Base-by-base conservation (phyloP, 768 basidiomycete genomes). In the Suillus lakei region DNA sequence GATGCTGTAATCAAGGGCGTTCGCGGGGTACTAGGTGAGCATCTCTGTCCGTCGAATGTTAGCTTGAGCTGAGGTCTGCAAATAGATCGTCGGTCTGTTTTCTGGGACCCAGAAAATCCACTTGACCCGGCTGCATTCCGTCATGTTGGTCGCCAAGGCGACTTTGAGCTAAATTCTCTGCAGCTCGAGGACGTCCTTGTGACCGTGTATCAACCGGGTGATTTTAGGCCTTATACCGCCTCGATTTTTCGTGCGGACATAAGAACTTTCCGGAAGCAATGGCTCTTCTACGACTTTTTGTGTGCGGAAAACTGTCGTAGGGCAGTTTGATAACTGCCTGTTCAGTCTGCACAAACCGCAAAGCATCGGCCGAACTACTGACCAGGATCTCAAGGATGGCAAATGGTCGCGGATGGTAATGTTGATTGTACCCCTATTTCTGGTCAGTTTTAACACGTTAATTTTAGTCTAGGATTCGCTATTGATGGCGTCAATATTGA, bases 401-500 rank as follows among this genome's bases (percentile, higher is more conserved):
- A 86, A 90, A 65, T 96, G 95, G 91, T 89, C 88, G 12, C 85
- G 93, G 60, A 95, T 98, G 95, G 96, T 95, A 66, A 72, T 85
- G 71, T 34, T 51, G n/a, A 60, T 26, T n/a, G 63, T n/a, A 32
- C 36, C 44, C 59, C n/a, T 39, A 39, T 28, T 7, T 38, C 32
- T 34, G 58, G 26, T 50, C 53, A 58, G 16, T 48, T 36, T 64
- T 51, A 67, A 30, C 63, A 23, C 3, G 7, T 36, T 43, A 36
- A 46, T 43, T 62, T 26, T 69, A 97, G 96, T 93, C 96, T 8
- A 92, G 98, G 60, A 91, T 99, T 73, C 88, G 98, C 18, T n/a
- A 96, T 99, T 63, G 98, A 99, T 74, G 97, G 97, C 15, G 91
- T 99, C 59, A 95, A 93, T 67, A 89, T 99, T 70, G 98, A 99